Conservation (phyloP, 768 basidiomycete species). For the Kwoniella dendrophila region DNA sequence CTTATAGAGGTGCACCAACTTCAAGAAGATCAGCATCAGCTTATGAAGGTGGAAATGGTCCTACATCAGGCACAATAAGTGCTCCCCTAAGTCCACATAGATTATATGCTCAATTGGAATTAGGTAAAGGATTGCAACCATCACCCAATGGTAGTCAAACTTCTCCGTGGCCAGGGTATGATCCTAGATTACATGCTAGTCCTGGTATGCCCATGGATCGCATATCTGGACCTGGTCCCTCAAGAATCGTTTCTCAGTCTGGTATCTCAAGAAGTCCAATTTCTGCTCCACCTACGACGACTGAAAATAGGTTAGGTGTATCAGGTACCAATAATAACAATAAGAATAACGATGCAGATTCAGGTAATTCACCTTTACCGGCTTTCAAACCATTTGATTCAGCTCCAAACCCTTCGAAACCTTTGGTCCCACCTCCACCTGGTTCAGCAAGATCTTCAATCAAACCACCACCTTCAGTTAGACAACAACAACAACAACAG, state of each 20-base stretch:
- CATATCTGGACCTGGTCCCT: conserved; percentile 16
- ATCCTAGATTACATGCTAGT: conserved; percentile 30
- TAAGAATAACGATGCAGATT: conserved; percentile 5
- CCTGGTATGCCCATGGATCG: conserved; percentile 36
- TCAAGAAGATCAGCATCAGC: conserved; percentile 29
- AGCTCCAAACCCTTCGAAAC: conserved; percentile 4
- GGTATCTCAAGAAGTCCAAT: conserved; percentile 7
- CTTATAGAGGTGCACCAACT: conserved; percentile 20
- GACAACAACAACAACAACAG: conserved; percentile 9
- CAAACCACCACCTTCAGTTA: conserved; percentile 11
- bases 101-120: conserved; percentile 48
- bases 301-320: conserved; percentile 3
- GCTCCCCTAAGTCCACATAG: conserved; percentile 53
- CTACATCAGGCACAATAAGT: conserved; percentile 50
- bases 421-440: conserved; percentile 15
- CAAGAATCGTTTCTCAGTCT: neutral
- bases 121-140: conserved; percentile 40
- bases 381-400: conserved; percentile 50
- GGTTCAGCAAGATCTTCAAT: conserved; percentile 14
- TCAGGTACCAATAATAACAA: conserved; percentile 12
- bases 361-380: conserved; percentile 34
- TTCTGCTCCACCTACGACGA: conserved; percentile 6
- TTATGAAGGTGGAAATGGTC: conserved; percentile 27
- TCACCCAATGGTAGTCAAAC: conserved; percentile 20
- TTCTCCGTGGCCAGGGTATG: conserved; percentile 23